Base-by-base conservation (phyloP, 2,329 filamentous ascomycete genomes). In the Furcasterigmium sp. region DNA sequence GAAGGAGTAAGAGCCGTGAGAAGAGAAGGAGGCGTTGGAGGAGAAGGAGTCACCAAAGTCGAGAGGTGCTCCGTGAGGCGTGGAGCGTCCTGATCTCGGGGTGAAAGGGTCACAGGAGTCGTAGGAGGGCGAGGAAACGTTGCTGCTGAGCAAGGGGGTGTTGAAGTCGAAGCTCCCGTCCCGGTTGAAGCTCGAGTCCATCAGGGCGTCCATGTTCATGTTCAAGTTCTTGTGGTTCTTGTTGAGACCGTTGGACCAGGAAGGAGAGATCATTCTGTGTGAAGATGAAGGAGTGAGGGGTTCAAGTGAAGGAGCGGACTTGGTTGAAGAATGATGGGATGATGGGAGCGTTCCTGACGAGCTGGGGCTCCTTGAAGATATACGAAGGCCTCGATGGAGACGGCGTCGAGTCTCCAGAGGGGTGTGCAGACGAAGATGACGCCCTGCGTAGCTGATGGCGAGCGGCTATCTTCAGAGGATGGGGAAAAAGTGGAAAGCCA, bases 71-170 rank as follows among this genome's bases (percentile, higher is more conserved):
- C 63, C 59, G 49, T 66, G 58, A 8, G 69, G 67, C 15, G 67
- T 67, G 36, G 69, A 70, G 43, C 68, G 63, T 54, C 66, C 60
- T 44, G 70, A 71, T 23, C 59, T 63, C 36, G 69, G 69, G 32
- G 69, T 72, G 46, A 64, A 71, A 20, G 67, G 61, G 15, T 67
- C 68, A 57, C 65, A 70, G 39, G 67, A 60, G 32, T 68, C 68
- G 59, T 68, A 70, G 41, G 56, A 51, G 25, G 64, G 67, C 21
- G 55, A 54, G 3, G 64, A 66, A 23, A 61, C 57, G 38, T 44
- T 51, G 39, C 45, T 46, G 43, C 43, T 43, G 28, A 43, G 39
- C 20, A 47, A 44, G 29, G 45, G 43, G 19, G 45, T 46, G 39
- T 48, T 46, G 36, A 46, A 47, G 45, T 21, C 34, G 38, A 50